Evolutionary conservation across 106 monocot genomes (phyloP).

Genomic region (Ottelia alismoides): DNA sequence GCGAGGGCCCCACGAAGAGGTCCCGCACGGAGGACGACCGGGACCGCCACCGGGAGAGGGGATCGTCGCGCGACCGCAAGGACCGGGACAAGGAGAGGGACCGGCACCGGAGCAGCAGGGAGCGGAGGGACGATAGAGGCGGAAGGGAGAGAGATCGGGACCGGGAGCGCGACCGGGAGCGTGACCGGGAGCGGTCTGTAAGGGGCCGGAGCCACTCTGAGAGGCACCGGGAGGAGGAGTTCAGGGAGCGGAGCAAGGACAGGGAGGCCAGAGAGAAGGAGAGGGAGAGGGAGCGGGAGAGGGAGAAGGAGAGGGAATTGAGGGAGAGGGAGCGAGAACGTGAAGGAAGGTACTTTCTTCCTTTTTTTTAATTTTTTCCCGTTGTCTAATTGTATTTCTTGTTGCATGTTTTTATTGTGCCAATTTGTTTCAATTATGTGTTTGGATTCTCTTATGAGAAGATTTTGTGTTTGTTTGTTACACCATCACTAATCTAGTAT

Average conservation of each 20-base stretch:
- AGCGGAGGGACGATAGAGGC: slow-evolving; percentile 12
- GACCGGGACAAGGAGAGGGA: slow-evolving; percentile 13
- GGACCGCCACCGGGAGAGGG: slow-evolving; percentile 15
- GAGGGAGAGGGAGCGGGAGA: too few species aligned
- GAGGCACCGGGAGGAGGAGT: slow-evolving; percentile 32
- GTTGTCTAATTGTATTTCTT: not conserved
- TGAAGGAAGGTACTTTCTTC: slow-evolving; percentile 12
- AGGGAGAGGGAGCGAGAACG: slow-evolving; percentile 10
- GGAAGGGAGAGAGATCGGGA: slow-evolving; percentile 24
- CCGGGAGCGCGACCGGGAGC: slow-evolving; percentile 12
- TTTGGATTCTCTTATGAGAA: too few species aligned
- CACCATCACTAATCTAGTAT: too few species aligned
- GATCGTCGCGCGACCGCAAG: too few species aligned
- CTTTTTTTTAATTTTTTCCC: not conserved
- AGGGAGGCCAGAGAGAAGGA: too few species aligned
- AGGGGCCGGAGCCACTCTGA: slow-evolving; percentile 46
- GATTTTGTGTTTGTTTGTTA: too few species aligned
- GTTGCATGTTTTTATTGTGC: too few species aligned
- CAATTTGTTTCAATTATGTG: too few species aligned
- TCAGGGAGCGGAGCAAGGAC: slow-evolving; percentile 19
- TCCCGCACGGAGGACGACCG: slow-evolving; percentile 28
- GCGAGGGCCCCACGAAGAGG: slow-evolving; percentile 23
- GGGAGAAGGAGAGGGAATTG: slow-evolving; percentile 15
- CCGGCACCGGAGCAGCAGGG: slow-evolving; percentile 5
- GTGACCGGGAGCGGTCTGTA: slow-evolving; percentile 15